A percentile compares a stretch with the other conserved stretches of the same genome.
Evolutionary conservation across 2,329 filamentous ascomycete species (phyloP).

Genomic region (Cladophialophora immunda): DNA sequence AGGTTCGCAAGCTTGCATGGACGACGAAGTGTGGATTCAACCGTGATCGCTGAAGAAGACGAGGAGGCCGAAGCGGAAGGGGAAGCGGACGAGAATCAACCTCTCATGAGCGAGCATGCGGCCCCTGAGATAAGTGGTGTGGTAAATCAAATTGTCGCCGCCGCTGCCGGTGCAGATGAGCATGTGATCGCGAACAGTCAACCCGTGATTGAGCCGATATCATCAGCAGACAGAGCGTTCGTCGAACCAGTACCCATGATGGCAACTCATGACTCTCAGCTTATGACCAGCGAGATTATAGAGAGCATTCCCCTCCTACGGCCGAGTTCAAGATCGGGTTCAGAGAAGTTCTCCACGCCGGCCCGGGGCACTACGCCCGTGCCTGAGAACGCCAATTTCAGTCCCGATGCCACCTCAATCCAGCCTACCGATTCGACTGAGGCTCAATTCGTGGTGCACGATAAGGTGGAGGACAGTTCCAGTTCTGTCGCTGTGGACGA

Average conservation of each 20-base stretch:
- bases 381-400: background rate
- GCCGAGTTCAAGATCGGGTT: conserved; percentile 5
- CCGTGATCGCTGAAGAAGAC: conserved; percentile 33
- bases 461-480: background rate
- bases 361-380: conserved; percentile 13
- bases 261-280: background rate
- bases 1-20: conserved; percentile 39
- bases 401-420: background rate
- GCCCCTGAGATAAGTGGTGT: background rate
- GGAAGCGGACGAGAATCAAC: conserved; percentile 21
- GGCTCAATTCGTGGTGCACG: background rate
- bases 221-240: conserved; percentile 14
- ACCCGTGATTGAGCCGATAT: conserved; percentile 3
- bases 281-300: background rate
- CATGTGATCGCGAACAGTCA: conserved; percentile 6
- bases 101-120: conserved; percentile 14
- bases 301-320: background rate
- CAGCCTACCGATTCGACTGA: background rate
- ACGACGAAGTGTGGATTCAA: conserved; percentile 25
- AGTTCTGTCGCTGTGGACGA: background rate
- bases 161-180: conserved; percentile 3
- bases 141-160: background rate
- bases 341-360: conserved; percentile 26
- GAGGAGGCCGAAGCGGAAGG: conserved; percentile 20
- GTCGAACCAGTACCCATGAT: conserved; percentile 9